Base-by-base conservation (phyloP, 139 green algal genomes). In the Microglena sp. region DNA sequence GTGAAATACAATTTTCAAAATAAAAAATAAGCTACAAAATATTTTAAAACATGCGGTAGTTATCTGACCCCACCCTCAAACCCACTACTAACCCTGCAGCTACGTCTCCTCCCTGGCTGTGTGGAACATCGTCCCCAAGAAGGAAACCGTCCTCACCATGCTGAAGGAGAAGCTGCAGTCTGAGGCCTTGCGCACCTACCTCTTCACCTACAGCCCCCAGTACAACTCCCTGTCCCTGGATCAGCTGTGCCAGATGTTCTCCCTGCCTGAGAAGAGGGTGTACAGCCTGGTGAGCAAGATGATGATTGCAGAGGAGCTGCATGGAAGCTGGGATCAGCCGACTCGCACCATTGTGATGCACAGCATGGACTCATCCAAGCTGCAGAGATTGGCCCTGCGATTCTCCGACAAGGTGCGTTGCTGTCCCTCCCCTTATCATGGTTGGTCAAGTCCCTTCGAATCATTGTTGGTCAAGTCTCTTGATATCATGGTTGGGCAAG, bases 271-370 rank as follows among this genome's bases (percentile, higher is more conserved):
- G 46, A 85, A 89, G 71, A 70, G 80, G 66, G 84, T 89, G 60
- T 82, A 72, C 76, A 85, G 65, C 46, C 80, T 96, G 22, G 85
- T 92, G 22, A 86, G 70, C 75, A 85, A 85, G 56, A 90, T 98
- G 84, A 95, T 98, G 71, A 92, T 94, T 36, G 74, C 82, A 4
- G 90, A 96, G 60, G 82, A 92, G 69, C 84, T 99, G 64, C 76
- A 80, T 0, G 94, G 86, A 33, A 87, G 68, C 59, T 95, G 88
- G 83, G 93, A 99, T 80, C 88, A 96, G 77, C 91, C 90, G 24
- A 96, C 92, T 0, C 75, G 74, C 62, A 95, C 87, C 45, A 87
- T 99, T 43, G 87, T 97, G 27, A 93, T 99, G 81, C 84, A 93
- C 59, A 83, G 82, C 30, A 57, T 88, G 5, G 80, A 96, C 62